Percentiles rank a stretch among this genome's conserved stretches.
phyloP scores from a whole-genome alignment of 108 stramenopile genomes.

The Cyclotella cryptica region DNA sequence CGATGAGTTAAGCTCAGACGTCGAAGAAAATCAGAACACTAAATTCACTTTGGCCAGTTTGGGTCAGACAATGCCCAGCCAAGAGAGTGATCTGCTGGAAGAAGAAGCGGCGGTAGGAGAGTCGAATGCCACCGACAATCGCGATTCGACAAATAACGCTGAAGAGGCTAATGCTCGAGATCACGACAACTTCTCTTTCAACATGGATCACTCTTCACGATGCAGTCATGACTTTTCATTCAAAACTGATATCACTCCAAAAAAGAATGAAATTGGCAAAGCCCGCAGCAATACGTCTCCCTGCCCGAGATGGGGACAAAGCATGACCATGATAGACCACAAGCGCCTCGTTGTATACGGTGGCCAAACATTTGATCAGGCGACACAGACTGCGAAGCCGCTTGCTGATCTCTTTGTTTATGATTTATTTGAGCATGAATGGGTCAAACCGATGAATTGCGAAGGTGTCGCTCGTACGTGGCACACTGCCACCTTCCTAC shows the following conservation, averaged over 20 bases:
- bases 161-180: not conserved
- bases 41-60: conserved; percentile 23
- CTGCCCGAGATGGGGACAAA: conserved; percentile 84
- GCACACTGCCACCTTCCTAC: conserved; percentile 83
- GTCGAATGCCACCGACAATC: not conserved
- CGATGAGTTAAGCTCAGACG: conserved; percentile 3
- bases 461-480: conserved; percentile 77
- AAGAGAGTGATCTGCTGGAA: conserved; percentile 13
- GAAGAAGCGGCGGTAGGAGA: not conserved
- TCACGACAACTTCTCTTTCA: conserved; percentile 17
- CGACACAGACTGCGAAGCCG: conserved; percentile 42
- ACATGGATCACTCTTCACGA: conserved; percentile 12
- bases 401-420: conserved; percentile 71
- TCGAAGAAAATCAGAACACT: conserved; percentile 3
- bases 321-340: conserved; percentile 75
- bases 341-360: conserved; percentile 79
- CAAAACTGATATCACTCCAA: not conserved
- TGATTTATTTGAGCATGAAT: conserved; percentile 56
- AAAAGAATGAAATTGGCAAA: not conserved
- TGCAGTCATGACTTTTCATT: not conserved
- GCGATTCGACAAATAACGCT: not conserved
- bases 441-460: conserved; percentile 74
- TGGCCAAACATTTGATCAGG: conserved; percentile 68
- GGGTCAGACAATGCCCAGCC: conserved; percentile 46
- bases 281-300: conserved; percentile 26